Percentiles rank a stretch among this genome's conserved stretches.
These are phyloP conservation scores for Salix caprea DNA, from an alignment of 345 rosid genomes.

Conservation along the genomic window DNA sequence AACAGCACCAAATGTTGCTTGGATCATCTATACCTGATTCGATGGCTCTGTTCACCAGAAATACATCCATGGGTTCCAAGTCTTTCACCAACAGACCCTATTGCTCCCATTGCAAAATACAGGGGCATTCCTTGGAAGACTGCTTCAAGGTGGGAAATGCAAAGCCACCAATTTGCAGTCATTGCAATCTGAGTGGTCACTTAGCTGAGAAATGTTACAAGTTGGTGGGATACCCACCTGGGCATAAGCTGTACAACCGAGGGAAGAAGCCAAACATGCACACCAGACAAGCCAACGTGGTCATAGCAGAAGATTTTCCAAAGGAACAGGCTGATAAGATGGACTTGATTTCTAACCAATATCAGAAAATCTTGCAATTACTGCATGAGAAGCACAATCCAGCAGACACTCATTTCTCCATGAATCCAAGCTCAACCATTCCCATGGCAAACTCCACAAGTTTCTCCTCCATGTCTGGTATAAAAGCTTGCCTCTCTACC, in stretches of 20 bases:
- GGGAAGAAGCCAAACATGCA: fast-evolving
- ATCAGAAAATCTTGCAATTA: fast-evolving
- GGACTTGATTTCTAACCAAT: no score
- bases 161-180: fast-evolving
- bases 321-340: neutral
- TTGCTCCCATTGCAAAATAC: neutral
- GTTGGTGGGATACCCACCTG: no score
- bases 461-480: no score
- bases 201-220: neutral
- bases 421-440: no score
- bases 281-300: fast-evolving
- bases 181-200: neutral
- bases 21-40: fast-evolving
- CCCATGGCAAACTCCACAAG: no score
- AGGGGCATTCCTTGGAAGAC: fast-evolving
- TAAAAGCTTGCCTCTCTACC: no score
- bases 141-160: neutral
- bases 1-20: no score
- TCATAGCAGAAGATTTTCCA: fast-evolving
- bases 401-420: no score
- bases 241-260: no score
- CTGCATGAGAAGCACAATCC: no score
- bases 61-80: fast-evolving
- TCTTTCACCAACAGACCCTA: neutral
- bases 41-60: neutral